Base-by-base conservation (phyloP, 306 rosid genomes). In the Neltuma alba region DNA sequence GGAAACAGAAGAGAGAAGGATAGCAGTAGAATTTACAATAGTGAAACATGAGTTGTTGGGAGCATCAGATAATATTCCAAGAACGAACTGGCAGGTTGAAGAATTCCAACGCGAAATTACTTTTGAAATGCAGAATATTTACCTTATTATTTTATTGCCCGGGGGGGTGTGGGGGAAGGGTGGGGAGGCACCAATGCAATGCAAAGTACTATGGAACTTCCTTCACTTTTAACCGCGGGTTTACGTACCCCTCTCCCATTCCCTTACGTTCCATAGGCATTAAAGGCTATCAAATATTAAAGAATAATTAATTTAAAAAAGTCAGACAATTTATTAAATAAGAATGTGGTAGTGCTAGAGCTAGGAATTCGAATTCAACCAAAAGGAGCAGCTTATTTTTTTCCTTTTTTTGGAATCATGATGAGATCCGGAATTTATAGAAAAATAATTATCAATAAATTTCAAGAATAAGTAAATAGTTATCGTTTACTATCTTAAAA, bases 181-280 rank as follows among this genome's bases (percentile, higher is more conserved):
- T n/a, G n/a, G n/a, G n/a, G n/a, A n/a, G n/a, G 1, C 11, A 16
- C 25, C 34, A 33, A 16, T 6, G 31, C 9, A 5, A 41, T 31
- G 23, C 1, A 62, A 63, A 63, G 7, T 63, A 33, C 74, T 61
- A 58, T 78, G 79, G 81, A 82, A 75, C 79, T 48, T 50, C 23
- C 75, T 77, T 33, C 28, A 48, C 83, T 67, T 72, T 74, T 41
- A 62, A 62, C 60, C 48, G 37, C n/a, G n/a, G n/a, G n/a, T 72
- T 84, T 47, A 76, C 83, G 61, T 47, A 5, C 9, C n/a, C n/a
- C n/a, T n/a, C n/a, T 1, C 54, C 7, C 54, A 15, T n/a, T 67
- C 77, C 25, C n/a, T n/a, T n/a, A 61, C 50, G 80, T 77, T 50
- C 77, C 52, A 50, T 47, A 73, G 81, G 83, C 83, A 81, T 81